These are phyloP conservation scores for Komagataella ulmi DNA, from an alignment of 805 yeast species.

Conservation along the genomic window DNA sequence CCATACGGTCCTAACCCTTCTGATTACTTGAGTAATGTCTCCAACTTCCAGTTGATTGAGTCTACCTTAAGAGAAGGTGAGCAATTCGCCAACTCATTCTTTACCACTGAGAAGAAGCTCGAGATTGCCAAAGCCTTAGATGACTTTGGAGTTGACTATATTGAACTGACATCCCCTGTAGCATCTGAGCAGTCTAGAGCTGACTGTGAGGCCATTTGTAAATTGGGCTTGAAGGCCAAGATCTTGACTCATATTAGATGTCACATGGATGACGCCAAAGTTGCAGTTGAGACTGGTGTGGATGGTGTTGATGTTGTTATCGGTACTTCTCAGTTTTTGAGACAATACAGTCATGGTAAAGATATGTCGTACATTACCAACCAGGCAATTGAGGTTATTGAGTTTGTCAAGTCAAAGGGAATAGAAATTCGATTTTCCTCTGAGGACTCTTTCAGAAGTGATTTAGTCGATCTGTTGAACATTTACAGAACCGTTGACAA, in stretches of 20 bases:
- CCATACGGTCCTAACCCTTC: constrained; percentile 96
- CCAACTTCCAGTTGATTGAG: constrained; percentile 83
- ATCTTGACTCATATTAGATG: constrained; percentile 94
- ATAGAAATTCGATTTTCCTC: constrained; percentile 94
- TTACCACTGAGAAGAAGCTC: constrained; percentile 86
- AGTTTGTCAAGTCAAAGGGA: constrained; percentile 92
- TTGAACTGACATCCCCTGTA: constrained; percentile 94
- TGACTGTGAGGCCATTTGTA: constrained; percentile 98
- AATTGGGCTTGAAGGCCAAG: constrained; percentile 90
- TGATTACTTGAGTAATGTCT: constrained; percentile 82
- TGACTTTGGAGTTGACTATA: constrained; percentile 96
- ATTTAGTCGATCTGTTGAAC: constrained; percentile 86
- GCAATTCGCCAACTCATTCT: constrained; percentile 96
- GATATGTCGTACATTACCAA: constrained; percentile 97
- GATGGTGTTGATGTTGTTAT: constrained; percentile 98
- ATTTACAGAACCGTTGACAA: constrained; percentile 94
- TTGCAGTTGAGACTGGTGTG: constrained; percentile 97
- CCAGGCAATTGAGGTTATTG: constrained; percentile 92
- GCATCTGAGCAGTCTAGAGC: constrained; percentile 87
- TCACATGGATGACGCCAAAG: constrained; percentile 97
- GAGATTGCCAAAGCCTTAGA: constrained; percentile 95
- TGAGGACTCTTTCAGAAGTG: constrained; percentile 96
- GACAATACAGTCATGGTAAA: constrained; percentile 94
- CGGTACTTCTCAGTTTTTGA: constrained; percentile 90
- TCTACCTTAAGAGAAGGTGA: constrained; percentile 97